A percentile compares a stretch with the other conserved stretches of the same genome.
Conservation (phyloP, 441 rosid genomes). For the Raphanus hybrid region DNA sequence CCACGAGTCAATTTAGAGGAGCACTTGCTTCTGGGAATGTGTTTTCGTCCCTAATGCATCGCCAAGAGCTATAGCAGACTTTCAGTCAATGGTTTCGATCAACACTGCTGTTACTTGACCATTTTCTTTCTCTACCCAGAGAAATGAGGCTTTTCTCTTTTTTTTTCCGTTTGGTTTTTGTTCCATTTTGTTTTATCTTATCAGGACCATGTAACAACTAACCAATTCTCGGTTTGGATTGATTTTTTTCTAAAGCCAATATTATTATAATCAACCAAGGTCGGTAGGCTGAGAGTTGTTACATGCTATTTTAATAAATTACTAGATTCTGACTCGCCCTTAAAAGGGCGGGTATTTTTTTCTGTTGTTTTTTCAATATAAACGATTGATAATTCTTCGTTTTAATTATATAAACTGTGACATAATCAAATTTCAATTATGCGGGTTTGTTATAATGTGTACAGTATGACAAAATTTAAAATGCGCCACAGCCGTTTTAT, state of each 20-base stretch:
- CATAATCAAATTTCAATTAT: no score
- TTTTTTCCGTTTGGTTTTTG: no score
- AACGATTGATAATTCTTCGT: no score
- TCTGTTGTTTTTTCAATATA: no score
- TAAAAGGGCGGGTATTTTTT: no score
- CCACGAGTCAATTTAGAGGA: slow-evolving; percentile 37
- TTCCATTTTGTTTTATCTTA: neutral
- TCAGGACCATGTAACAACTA: neutral
- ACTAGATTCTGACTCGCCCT: no score
- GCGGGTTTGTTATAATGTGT: no score
- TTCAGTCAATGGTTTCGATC: slow-evolving; percentile 54
- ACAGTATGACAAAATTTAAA: no score
- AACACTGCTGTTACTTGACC: slow-evolving; percentile 60
- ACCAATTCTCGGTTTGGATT: neutral
- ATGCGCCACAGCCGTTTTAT: no score
- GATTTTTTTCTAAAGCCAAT: neutral
- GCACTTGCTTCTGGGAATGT: slow-evolving; percentile 49
- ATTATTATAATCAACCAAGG: neutral
- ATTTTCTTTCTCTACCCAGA: slow-evolving; percentile 70
- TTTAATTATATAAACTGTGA: no score
- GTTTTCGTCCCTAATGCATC: slow-evolving; percentile 53
- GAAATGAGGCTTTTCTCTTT: slow-evolving; percentile 27
- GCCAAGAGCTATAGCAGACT: slow-evolving; percentile 48
- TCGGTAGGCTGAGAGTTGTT: neutral
- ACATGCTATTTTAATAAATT: neutral